Conservation (phyloP, 23 red algal genomes). For the Pyropia yezoensis region DNA sequence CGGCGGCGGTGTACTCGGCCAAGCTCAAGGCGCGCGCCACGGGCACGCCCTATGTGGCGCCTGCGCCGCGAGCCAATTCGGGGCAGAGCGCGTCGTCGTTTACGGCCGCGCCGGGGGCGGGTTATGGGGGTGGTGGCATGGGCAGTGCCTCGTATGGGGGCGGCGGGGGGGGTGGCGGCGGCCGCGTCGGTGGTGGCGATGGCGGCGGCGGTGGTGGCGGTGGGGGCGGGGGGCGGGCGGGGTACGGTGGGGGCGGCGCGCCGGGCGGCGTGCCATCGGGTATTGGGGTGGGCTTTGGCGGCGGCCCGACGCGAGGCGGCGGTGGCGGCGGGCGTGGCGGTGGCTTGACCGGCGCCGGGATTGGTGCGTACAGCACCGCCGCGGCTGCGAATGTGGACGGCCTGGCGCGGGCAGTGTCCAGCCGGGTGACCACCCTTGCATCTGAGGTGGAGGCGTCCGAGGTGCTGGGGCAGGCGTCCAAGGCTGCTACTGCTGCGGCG, state of each 20-base stretch:
- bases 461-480: conserved; percentile 43
- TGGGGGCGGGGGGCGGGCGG: no score
- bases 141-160: conserved; percentile 19
- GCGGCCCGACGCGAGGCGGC: not conserved
- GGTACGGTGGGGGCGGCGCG: no score
- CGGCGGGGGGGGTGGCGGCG: conserved; percentile 1
- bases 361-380: conserved; percentile 9
- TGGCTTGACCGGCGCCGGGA: not conserved
- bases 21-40: conserved; percentile 60
- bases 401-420: conserved; percentile 17
- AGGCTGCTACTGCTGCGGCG: conserved; percentile 55
- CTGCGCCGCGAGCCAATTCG: conserved; percentile 21
- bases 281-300: not conserved
- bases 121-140: conserved; percentile 4
- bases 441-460: conserved; percentile 32
- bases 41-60: conserved; percentile 57
- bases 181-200: conserved; percentile 1
- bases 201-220: conserved; percentile 13
- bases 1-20: conserved; percentile 71
- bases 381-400: conserved; percentile 22
- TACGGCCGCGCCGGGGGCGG: not conserved
- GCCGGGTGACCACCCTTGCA: conserved; percentile 22
- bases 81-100: not conserved
- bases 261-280: no score
- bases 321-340: not conserved